Conservation (phyloP, 2,329 filamentous ascomycete genomes). For the Colletotrichum theobromicola region DNA sequence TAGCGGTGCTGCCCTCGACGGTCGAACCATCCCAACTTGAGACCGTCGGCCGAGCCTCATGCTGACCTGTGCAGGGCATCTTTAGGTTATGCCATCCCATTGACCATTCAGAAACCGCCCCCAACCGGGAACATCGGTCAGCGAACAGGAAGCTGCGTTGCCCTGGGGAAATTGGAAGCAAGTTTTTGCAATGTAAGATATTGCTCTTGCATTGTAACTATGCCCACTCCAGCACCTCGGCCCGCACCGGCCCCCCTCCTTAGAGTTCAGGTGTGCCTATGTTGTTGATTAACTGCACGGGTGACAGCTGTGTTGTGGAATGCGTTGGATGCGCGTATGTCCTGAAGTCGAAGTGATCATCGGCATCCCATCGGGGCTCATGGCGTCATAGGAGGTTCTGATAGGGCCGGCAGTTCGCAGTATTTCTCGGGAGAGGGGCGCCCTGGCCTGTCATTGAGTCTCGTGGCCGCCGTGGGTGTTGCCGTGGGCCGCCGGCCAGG, state of each 20-base stretch:
- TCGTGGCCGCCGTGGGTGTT: background rate
- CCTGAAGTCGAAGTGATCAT: background rate
- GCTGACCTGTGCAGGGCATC: background rate
- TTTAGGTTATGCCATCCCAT: background rate
- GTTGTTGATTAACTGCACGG: background rate
- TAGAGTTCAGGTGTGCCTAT: background rate
- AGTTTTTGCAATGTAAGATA: background rate
- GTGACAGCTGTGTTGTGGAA: background rate
- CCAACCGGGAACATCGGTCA: background rate
- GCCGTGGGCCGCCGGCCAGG: background rate
- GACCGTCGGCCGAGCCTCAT: background rate
- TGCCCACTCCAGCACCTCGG: constrained; percentile 12
- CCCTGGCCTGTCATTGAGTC: background rate
- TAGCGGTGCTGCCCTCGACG: background rate
- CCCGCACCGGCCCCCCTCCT: background rate
- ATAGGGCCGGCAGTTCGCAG: constrained; percentile 12
- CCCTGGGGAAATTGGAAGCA: background rate
- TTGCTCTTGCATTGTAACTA: background rate
- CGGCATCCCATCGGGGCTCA: background rate
- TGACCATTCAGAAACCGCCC: background rate
- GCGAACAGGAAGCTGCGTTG: background rate
- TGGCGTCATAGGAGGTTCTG: background rate
- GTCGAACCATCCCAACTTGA: background rate
- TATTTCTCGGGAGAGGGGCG: background rate
- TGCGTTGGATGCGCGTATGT: background rate